Evolutionary conservation across 345 rosid species (phyloP).

Genomic region (Moricandia moricandioides): DNA sequence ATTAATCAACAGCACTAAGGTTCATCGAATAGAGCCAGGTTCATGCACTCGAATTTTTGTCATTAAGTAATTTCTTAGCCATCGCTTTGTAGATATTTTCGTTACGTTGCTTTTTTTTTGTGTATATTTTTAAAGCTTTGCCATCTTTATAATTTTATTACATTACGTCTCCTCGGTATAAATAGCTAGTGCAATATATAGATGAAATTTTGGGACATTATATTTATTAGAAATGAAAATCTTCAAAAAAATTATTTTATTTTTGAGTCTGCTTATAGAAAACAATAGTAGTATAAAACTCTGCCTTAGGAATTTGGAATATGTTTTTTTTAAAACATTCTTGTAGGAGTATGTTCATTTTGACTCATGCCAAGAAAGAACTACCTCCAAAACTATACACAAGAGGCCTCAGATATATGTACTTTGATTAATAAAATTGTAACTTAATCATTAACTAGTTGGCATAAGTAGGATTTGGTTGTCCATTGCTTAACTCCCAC

Average conservation of each 20-base stretch:
- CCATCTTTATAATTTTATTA: not conserved
- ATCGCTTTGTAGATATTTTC: conserved; percentile 11
- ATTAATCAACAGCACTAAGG: conserved; percentile 12
- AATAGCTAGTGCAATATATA: not conserved
- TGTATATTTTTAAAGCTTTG: not conserved
- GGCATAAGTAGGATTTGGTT: conserved; percentile 4
- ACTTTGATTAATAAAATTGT: no score
- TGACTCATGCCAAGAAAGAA: not conserved
- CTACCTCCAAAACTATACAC: not conserved
- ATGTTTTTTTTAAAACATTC: not conserved
- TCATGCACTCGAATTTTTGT: conserved; percentile 31
- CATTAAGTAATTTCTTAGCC: conserved; percentile 11
- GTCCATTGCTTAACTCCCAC: conserved; percentile 21
- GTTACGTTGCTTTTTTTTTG: not conserved
- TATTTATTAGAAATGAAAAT: not conserved
- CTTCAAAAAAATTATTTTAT: not conserved
- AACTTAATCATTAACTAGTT: conserved; percentile 6
- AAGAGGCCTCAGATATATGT: not conserved
- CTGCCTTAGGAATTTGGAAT: not conserved
- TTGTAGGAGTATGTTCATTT: not conserved
- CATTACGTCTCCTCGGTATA: not conserved
- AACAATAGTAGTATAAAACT: not conserved
- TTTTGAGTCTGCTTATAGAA: not conserved
- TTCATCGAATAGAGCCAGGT: conserved; percentile 29
- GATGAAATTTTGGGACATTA: not conserved